phyloP scores from a whole-genome alignment of 164 flowering plant genomes.

The Santalum album region DNA sequence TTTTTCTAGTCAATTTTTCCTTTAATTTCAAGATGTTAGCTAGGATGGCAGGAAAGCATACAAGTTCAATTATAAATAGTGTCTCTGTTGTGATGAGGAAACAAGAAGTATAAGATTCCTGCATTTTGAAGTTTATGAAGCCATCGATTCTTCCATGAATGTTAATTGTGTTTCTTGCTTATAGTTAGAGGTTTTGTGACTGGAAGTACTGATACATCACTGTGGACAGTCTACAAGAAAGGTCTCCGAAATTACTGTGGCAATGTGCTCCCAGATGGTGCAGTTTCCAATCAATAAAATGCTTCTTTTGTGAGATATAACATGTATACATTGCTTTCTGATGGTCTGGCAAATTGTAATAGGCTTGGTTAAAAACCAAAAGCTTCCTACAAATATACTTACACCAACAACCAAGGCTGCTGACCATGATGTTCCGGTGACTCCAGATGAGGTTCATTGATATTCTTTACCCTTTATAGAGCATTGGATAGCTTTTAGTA shows the following conservation, averaged over 20 bases:
- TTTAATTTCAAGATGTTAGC: too few species aligned
- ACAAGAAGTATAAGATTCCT: not conserved
- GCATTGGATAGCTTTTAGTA: too few species aligned
- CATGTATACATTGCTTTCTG: not conserved
- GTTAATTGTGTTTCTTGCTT: slow-evolving; percentile 11
- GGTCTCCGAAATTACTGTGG: slow-evolving; percentile 93
- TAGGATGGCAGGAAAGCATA: not conserved
- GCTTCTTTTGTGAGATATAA: slow-evolving; percentile 1
- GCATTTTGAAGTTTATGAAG: not conserved
- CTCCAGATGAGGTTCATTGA: slow-evolving; percentile 69
- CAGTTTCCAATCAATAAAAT: not conserved
- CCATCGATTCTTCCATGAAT: not conserved
- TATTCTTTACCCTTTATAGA: not conserved
- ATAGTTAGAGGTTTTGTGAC: slow-evolving; percentile 89
- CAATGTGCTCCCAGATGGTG: slow-evolving; percentile 81
- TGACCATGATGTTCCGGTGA: slow-evolving; percentile 91
- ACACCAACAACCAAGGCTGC: slow-evolving; percentile 96
- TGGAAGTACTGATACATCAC: slow-evolving; percentile 94
- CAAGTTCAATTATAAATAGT: not conserved
- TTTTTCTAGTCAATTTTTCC: too few species aligned
- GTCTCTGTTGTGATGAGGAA: not conserved
- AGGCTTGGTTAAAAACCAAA: slow-evolving; percentile 86
- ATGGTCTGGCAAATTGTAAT: slow-evolving; percentile 9
- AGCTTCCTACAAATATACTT: slow-evolving; percentile 64
- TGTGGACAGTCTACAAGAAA: slow-evolving; percentile 91